Percentiles rank a stretch among this genome's conserved stretches.
Evolutionary conservation across 2,329 filamentous ascomycete genomes (phyloP).

Genomic region (Pseudohalonectria lignicola): DNA sequence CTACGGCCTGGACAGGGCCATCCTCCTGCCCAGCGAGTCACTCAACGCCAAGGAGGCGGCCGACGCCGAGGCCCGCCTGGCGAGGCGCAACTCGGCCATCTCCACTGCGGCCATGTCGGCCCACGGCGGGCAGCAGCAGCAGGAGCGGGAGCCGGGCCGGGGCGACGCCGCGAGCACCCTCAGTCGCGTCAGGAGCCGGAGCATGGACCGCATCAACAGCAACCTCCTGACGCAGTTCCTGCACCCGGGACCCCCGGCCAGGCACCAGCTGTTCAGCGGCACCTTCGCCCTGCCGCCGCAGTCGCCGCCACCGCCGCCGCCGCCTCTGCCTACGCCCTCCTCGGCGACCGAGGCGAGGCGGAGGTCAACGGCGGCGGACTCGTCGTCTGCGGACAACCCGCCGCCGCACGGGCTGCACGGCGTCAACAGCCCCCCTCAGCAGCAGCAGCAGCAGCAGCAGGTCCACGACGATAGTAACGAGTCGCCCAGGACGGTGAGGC

Average conservation of each 20-base stretch:
- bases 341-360: too few species aligned
- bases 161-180: slow-evolving; percentile 13
- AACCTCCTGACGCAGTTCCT: slow-evolving; percentile 34
- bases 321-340: too few species aligned
- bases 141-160: too few species aligned
- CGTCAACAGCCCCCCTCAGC: too few species aligned
- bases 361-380: neutral
- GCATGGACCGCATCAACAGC: slow-evolving; percentile 26
- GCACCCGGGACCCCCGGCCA: slow-evolving; percentile 33
- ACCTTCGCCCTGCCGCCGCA: too few species aligned
- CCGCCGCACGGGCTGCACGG: too few species aligned
- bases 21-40: slow-evolving; percentile 46
- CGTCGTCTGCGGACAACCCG: too few species aligned
- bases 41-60: slow-evolving; percentile 42
- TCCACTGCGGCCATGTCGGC: slow-evolving; percentile 20
- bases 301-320: too few species aligned
- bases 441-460: neutral
- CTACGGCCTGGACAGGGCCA: slow-evolving; percentile 53
- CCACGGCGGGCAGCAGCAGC: slow-evolving; percentile 8
- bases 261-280: neutral
- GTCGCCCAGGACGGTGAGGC: too few species aligned
- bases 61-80: slow-evolving; percentile 26
- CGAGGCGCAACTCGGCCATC: slow-evolving; percentile 22
- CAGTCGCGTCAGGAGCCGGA: slow-evolving; percentile 22
- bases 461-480: too few species aligned